phyloP scores from a whole-genome alignment of 1,284 basidiomycete genomes.

The Moniliella sp. region DNA sequence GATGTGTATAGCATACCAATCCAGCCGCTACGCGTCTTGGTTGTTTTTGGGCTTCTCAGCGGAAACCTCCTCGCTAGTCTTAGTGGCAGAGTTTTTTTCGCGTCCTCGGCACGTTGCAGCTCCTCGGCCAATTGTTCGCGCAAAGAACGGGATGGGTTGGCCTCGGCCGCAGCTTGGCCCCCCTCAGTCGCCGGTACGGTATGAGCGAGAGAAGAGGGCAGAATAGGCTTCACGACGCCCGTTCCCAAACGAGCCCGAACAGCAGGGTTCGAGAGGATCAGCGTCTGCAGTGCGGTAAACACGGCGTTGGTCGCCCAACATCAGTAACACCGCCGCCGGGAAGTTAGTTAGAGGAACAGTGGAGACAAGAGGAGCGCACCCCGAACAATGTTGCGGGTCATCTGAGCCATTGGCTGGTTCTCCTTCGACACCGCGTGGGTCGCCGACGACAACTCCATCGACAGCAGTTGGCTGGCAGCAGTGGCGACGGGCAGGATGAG shows the following conservation, averaged over 20 bases:
- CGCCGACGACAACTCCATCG: constrained; percentile 46
- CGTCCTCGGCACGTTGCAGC: too few species aligned
- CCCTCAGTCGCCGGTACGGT: too few species aligned
- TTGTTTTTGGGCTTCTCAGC: background rate
- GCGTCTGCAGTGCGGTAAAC: too few species aligned
- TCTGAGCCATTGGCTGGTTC: constrained; percentile 44
- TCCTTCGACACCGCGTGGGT: constrained; percentile 29
- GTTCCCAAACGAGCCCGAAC: too few species aligned
- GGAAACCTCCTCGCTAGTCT: background rate
- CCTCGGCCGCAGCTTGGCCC: too few species aligned
- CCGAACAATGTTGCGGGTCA: constrained; percentile 50
- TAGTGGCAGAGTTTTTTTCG: background rate
- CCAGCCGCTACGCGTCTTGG: too few species aligned
- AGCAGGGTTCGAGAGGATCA: too few species aligned
- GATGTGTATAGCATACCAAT: too few species aligned
- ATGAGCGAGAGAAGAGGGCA: too few species aligned
- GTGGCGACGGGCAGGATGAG: constrained; percentile 60
- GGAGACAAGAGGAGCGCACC: constrained; percentile 44
- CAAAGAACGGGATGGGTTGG: too few species aligned
- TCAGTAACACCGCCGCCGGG: constrained; percentile 6
- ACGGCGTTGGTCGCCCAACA: background rate
- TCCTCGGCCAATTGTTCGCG: too few species aligned
- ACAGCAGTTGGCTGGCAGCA: constrained; percentile 41
- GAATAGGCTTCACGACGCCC: too few species aligned
- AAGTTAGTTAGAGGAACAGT: constrained; percentile 42